phyloP scores from a whole-genome alignment of 2,329 filamentous ascomycete species.

The Fusarium fracticaudum region DNA sequence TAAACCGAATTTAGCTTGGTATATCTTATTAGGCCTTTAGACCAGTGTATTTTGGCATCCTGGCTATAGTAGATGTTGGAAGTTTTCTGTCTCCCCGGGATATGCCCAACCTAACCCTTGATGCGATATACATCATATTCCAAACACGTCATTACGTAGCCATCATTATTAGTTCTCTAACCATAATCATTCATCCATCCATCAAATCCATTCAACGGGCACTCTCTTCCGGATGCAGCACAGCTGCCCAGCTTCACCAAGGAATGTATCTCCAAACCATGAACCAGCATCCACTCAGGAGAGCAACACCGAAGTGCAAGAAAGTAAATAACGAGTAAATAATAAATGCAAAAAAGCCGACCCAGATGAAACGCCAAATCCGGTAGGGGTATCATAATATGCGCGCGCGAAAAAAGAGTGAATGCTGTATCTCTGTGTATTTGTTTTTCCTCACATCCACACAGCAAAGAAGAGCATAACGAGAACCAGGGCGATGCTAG shows the following conservation, averaged over 20 bases:
- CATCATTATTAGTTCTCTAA: slow-evolving; percentile 31
- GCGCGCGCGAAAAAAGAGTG: slow-evolving; percentile 14
- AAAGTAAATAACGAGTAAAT: neutral
- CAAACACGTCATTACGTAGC: slow-evolving; percentile 28
- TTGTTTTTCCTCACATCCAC: slow-evolving; percentile 33
- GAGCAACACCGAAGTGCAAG: neutral
- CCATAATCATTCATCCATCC: slow-evolving; percentile 40
- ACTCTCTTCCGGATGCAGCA: slow-evolving; percentile 14
- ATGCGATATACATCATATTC: slow-evolving; percentile 9
- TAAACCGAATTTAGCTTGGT: neutral
- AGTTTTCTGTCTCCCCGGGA: neutral
- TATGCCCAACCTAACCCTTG: slow-evolving; percentile 5
- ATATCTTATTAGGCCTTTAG: neutral
- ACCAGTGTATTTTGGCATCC: neutral
- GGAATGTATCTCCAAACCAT: slow-evolving; percentile 16
- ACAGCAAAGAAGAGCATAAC: slow-evolving; percentile 45
- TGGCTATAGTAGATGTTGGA: neutral
- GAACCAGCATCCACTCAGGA: slow-evolving; percentile 5
- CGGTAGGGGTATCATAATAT: slow-evolving; percentile 42
- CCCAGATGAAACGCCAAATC: slow-evolving; percentile 40
- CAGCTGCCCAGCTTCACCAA: slow-evolving; percentile 23
- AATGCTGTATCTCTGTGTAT: neutral
- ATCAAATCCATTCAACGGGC: neutral
- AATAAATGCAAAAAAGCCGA: slow-evolving; percentile 30
- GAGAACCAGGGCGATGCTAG: slow-evolving; percentile 42